A percentile compares a stretch with the other conserved stretches of the same genome.
phyloP scores from a whole-genome alignment of 2,329 filamentous ascomycete genomes.

The Sporothrix sp. region DNA sequence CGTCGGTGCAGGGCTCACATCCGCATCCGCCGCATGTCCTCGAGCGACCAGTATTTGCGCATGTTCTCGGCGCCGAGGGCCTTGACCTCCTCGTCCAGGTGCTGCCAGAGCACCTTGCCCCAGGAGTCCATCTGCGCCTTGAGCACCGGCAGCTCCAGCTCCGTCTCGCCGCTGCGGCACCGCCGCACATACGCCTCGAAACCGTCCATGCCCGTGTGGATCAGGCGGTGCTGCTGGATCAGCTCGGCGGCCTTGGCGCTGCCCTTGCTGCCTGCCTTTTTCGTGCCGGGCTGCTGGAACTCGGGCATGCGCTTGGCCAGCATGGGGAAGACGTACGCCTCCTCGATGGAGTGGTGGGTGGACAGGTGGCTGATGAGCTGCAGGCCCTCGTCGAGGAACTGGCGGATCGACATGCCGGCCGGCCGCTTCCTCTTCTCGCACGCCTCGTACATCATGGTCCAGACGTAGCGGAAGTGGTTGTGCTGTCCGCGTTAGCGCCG shows the following conservation, averaged over 20 bases:
- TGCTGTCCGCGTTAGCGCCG: slow-evolving; percentile 40
- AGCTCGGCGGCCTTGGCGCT: slow-evolving; percentile 45
- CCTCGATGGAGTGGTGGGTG: slow-evolving; percentile 74
- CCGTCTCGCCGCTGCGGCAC: slow-evolving; percentile 53
- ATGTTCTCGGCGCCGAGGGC: slow-evolving; percentile 78
- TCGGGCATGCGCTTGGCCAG: slow-evolving; percentile 71
- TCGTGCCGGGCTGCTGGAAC: slow-evolving; percentile 42
- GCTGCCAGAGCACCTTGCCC: slow-evolving; percentile 68
- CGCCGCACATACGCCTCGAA: slow-evolving; percentile 55
- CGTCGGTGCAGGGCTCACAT: slow-evolving; percentile 46
- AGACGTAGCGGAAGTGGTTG: slow-evolving; percentile 64
- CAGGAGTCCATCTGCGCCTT: slow-evolving; percentile 67
- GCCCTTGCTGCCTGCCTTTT: slow-evolving; percentile 14
- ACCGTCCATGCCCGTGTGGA: slow-evolving; percentile 64
- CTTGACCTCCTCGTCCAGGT: slow-evolving; percentile 76
- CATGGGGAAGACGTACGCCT: slow-evolving; percentile 68
- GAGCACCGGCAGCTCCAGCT: slow-evolving; percentile 48
- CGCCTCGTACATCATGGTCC: slow-evolving; percentile 61
- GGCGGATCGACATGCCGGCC: slow-evolving; percentile 51
- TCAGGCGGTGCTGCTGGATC: slow-evolving; percentile 64
- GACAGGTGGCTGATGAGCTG: slow-evolving; percentile 62
- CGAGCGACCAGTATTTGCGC: slow-evolving; percentile 67
- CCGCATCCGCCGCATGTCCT: slow-evolving; percentile 51
- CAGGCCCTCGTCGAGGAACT: slow-evolving; percentile 60
- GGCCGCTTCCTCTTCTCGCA: slow-evolving; percentile 52